Percentiles rank a stretch among this genome's conserved stretches.
phyloP scores from a whole-genome alignment of 257 asterid genomes.

The Voacanga thouarsii region DNA sequence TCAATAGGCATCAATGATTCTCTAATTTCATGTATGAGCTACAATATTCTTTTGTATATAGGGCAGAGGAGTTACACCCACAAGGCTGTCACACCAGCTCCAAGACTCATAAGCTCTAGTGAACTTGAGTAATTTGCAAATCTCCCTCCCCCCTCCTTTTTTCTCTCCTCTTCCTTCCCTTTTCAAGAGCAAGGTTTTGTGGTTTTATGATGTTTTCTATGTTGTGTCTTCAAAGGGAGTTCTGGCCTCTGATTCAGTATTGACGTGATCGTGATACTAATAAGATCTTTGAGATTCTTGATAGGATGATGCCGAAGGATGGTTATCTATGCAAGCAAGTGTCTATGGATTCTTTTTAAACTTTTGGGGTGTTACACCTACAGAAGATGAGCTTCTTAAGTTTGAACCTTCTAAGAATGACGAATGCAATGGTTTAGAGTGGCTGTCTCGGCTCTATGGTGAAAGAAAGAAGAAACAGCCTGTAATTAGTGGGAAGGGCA shows the following conservation, averaged over 20 bases:
- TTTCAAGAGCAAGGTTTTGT: not conserved
- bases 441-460: slow-evolving; percentile 86
- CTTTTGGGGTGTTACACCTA: slow-evolving; percentile 77
- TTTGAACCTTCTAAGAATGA: slow-evolving; percentile 78
- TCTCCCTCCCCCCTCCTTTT: slow-evolving; percentile 14
- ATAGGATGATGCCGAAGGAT: slow-evolving; percentile 93
- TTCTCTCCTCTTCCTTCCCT: too few species aligned
- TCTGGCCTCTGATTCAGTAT: slow-evolving; percentile 82
- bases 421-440: slow-evolving; percentile 63
- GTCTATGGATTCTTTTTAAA: slow-evolving; percentile 63
- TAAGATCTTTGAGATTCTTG: slow-evolving; percentile 63
- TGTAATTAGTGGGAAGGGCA: slow-evolving; percentile 42
- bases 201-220: slow-evolving; percentile 20
- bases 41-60: slow-evolving; percentile 19
- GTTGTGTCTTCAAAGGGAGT: slow-evolving; percentile 53
- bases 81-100: slow-evolving; percentile 67
- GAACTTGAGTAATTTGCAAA: slow-evolving; percentile 80
- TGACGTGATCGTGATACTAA: slow-evolving; percentile 88
- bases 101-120: slow-evolving; percentile 82
- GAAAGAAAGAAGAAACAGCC: slow-evolving; percentile 51
- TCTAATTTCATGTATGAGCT: not conserved
- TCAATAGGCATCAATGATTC: not conserved
- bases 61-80: slow-evolving; percentile 88
- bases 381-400: slow-evolving; percentile 85
- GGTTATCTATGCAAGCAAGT: slow-evolving; percentile 85